These are phyloP conservation scores for Coriolopsis trogii DNA, from an alignment of 1,284 basidiomycete species.

Conservation along the genomic window DNA sequence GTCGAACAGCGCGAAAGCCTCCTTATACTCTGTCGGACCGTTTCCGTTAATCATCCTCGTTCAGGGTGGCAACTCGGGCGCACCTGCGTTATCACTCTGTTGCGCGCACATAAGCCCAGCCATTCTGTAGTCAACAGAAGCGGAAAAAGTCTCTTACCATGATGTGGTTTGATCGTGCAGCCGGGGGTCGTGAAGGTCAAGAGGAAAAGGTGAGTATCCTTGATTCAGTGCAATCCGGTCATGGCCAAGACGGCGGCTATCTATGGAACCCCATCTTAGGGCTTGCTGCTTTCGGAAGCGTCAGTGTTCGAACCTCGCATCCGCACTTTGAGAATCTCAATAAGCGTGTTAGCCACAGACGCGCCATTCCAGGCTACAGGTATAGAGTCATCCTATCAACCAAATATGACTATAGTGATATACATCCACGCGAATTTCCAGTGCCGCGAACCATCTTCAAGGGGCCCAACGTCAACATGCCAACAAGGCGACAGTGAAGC, in stretches of 20 bases:
- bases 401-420: no score
- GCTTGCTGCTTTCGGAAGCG: no score
- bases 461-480: no score
- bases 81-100: constrained; percentile 70
- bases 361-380: no score
- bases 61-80: neutral
- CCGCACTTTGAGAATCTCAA: no score
- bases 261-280: no score
- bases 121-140: neutral
- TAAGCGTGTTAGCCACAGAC: no score
- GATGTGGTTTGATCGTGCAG: constrained; percentile 6
- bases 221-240: neutral
- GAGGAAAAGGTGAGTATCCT: neutral
- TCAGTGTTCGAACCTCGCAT: no score
- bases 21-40: constrained; percentile 84
- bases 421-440: no score
- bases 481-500: neutral
- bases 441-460: no score
- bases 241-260: neutral
- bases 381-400: no score
- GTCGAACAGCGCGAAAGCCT: constrained; percentile 98
- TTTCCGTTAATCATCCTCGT: neutral
- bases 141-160: constrained; percentile 8
- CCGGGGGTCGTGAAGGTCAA: no score
- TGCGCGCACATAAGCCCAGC: constrained; percentile 8